A percentile compares a stretch with the other conserved stretches of the same genome.
Conservation (phyloP, 1,284 basidiomycete genomes). For the Sphaerobolus stellatus region DNA sequence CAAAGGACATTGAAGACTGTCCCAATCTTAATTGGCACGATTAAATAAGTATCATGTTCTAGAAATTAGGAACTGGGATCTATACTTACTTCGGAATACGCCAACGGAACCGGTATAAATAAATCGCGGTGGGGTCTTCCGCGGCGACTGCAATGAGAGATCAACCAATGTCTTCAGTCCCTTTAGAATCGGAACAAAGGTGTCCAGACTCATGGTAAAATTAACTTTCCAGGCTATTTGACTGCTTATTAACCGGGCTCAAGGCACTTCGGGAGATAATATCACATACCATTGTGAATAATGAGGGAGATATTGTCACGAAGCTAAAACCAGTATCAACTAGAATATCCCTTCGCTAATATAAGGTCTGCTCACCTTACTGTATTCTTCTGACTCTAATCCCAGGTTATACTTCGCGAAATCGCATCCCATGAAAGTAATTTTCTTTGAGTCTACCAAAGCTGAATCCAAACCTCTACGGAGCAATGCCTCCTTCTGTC, state of each 20-base stretch:
- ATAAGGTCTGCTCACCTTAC: constrained; percentile 11
- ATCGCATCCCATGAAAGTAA: constrained; percentile 28
- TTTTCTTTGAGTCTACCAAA: constrained; percentile 15
- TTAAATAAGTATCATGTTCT: not conserved
- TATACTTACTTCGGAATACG: not conserved
- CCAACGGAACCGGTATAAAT: constrained; percentile 18
- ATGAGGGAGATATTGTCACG: constrained; percentile 24
- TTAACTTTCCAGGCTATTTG: constrained; percentile 42
- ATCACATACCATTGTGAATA: constrained; percentile 34
- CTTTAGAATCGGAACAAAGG: constrained; percentile 36
- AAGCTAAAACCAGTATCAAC: constrained; percentile 12
- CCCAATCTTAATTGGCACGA: not conserved
- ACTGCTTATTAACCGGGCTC: not conserved
- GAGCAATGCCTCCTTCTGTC: constrained; percentile 17
- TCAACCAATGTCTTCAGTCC: constrained; percentile 42
- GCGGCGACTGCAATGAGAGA: constrained; percentile 34
- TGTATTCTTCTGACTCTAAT: constrained; percentile 21
- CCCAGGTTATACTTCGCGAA: constrained; percentile 20
- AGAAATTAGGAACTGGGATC: too few relatives aligned
- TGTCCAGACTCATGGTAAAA: constrained; percentile 37
- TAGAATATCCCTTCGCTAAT: not conserved
- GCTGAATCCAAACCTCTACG: constrained; percentile 19
- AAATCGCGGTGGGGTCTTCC: constrained; percentile 17
- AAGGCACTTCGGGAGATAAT: not conserved
- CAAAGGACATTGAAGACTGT: not conserved